phyloP scores from a whole-genome alignment of 305 asterid species.

The Fraxinus dipetala region DNA sequence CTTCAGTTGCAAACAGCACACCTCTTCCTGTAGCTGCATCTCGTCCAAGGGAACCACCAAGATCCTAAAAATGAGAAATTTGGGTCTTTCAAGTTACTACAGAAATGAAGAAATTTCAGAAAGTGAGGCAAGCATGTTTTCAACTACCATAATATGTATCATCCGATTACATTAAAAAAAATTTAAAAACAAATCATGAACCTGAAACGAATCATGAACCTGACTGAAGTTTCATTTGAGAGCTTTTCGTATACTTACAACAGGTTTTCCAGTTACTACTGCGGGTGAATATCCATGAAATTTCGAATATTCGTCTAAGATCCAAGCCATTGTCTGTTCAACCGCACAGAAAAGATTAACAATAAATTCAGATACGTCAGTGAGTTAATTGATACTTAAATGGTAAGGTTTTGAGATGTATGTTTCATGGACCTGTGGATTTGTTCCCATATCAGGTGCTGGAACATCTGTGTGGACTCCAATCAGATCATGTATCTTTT shows the following conservation, averaged over 20 bases:
- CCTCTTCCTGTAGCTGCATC: constrained; percentile 96
- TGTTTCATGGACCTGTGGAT: constrained; percentile 49
- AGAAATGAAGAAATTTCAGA: background rate
- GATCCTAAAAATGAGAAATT: constrained; percentile 42
- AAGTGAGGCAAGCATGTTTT: background rate
- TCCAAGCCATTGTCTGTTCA: constrained; percentile 90
- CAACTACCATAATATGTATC: background rate
- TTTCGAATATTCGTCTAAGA: constrained; percentile 86
- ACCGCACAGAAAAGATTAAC: background rate
- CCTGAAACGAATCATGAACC: background rate
- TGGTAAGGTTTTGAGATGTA: background rate
- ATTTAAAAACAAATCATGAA: background rate
- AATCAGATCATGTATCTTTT: constrained; percentile 75
- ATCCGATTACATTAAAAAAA: background rate
- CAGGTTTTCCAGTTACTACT: constrained; percentile 84
- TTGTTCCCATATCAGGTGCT: constrained; percentile 92
- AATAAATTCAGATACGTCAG: background rate
- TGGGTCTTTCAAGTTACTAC: background rate
- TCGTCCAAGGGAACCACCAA: constrained; percentile 90
- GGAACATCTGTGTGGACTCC: constrained; percentile 82
- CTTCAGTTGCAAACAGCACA: constrained; percentile 69
- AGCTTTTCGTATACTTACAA: constrained; percentile 37
- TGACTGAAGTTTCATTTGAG: background rate
- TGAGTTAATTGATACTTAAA: background rate
- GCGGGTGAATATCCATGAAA: constrained; percentile 95